Conservation (phyloP, 306 rosid genomes). For the Sicyos baderoa region DNA sequence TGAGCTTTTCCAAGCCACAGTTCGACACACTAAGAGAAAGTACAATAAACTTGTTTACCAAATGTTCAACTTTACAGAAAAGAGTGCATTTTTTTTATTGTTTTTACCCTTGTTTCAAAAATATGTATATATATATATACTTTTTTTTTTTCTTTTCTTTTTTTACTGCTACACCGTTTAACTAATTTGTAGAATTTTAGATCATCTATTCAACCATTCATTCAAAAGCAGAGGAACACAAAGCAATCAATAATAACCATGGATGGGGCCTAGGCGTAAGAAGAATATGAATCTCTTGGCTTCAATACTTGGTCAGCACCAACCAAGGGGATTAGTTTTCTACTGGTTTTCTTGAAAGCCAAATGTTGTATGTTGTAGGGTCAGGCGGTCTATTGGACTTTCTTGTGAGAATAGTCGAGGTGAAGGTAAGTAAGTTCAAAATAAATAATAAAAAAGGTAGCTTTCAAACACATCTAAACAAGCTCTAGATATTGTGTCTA, state of each 20-base stretch:
- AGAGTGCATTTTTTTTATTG: too few relatives aligned
- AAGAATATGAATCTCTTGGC: background rate
- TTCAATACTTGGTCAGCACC: background rate
- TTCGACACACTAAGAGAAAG: slow-evolving; percentile 28
- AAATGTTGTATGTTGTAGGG: too few relatives aligned
- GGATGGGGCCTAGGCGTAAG: background rate
- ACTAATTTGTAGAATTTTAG: background rate
- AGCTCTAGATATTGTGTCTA: background rate
- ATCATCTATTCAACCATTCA: background rate
- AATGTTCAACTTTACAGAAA: background rate
- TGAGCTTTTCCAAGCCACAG: slow-evolving; percentile 48
- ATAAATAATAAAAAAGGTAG: background rate
- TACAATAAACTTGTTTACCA: background rate
- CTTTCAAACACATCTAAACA: background rate
- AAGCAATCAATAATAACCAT: background rate
- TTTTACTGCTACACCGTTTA: background rate
- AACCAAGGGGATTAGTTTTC: too few relatives aligned
- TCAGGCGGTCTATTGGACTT: too few relatives aligned
- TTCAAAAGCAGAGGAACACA: background rate
- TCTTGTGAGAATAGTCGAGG: too few relatives aligned
- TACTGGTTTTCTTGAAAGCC: too few relatives aligned
- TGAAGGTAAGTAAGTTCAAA: too few relatives aligned
- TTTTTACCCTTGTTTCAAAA: too few relatives aligned
- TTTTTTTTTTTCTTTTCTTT: too few relatives aligned
- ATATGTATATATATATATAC: too few relatives aligned